A percentile compares a stretch with the other conserved stretches of the same genome.
Evolutionary conservation across 2,329 filamentous ascomycete genomes (phyloP).

Genomic region (Fusarium cicatricum): DNA sequence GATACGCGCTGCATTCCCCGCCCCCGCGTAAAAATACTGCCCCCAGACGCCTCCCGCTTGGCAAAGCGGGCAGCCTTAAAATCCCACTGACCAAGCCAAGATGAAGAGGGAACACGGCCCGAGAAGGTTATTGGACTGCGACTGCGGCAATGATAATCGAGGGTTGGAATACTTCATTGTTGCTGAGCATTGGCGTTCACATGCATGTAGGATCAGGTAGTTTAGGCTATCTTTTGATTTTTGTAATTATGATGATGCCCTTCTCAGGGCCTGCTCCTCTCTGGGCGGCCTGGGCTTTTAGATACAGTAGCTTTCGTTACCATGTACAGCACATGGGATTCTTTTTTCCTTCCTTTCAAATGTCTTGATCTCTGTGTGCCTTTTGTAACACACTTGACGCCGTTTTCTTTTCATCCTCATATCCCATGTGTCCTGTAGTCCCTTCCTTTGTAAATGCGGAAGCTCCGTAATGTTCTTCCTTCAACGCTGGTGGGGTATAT

Average conservation of each 20-base stretch:
- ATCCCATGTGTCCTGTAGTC: constrained; percentile 39
- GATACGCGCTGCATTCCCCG: not conserved
- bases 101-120: not conserved
- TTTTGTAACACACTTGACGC: constrained; percentile 26
- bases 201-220: not conserved
- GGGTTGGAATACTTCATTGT: constrained; percentile 4
- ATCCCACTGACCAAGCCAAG: not conserved
- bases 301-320: constrained; percentile 29
- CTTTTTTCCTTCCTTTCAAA: constrained; percentile 11
- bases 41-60: constrained; percentile 26
- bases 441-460: constrained; percentile 38
- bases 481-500: constrained; percentile 44
- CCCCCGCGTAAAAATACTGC: constrained; percentile 3
- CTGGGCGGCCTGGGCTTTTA: constrained; percentile 18
- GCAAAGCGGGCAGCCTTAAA: constrained; percentile 9
- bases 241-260: constrained; percentile 18
- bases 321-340: constrained; percentile 28
- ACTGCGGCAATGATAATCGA: constrained; percentile 21
- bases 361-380: constrained; percentile 15
- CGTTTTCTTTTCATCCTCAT: constrained; percentile 26
- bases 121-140: not conserved
- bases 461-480: constrained; percentile 34
- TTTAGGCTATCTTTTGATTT: constrained; percentile 2
- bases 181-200: constrained; percentile 8
- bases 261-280: constrained; percentile 27